A percentile compares a stretch with the other conserved stretches of the same genome.
Evolutionary conservation across 2,329 filamentous ascomycete species (phyloP).

Genomic region (Pyricularia sp.): DNA sequence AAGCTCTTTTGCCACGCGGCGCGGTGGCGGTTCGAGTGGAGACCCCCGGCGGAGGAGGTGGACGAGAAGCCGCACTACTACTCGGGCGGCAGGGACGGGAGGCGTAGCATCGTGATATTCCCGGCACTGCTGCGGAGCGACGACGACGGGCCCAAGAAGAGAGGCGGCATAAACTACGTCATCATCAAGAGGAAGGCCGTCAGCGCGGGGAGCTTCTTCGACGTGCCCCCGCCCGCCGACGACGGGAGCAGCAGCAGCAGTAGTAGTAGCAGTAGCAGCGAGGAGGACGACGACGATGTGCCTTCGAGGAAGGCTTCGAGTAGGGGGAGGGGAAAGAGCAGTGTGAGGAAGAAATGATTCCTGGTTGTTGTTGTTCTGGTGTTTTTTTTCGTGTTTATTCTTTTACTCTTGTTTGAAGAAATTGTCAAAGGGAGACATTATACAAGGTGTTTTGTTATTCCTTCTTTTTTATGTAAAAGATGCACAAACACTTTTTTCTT

Average conservation of each 20-base stretch:
- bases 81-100: neutral
- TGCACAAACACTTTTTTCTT: neutral
- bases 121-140: slow-evolving; percentile 3
- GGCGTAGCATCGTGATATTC: slow-evolving; percentile 3
- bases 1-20: slow-evolving; percentile 5
- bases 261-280: neutral
- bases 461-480: neutral
- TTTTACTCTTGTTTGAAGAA: neutral
- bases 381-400: neutral
- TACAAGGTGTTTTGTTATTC: neutral
- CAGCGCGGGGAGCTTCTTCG: slow-evolving; percentile 4
- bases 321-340: neutral
- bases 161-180: slow-evolving; percentile 1
- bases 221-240: neutral
- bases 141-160: slow-evolving; percentile 1
- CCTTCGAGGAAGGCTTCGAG: neutral
- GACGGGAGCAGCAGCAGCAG: neutral
- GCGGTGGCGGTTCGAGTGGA: slow-evolving; percentile 5
- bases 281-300: neutral
- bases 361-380: neutral
- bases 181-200: slow-evolving; percentile 5
- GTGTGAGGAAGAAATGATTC: neutral
- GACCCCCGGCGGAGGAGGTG: neutral
- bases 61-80: neutral
- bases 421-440: neutral